Evolutionary conservation across 441 rosid genomes (phyloP), one percentile per base, ranked within the genome.

Genomic region (Sinapis alba): DNA sequence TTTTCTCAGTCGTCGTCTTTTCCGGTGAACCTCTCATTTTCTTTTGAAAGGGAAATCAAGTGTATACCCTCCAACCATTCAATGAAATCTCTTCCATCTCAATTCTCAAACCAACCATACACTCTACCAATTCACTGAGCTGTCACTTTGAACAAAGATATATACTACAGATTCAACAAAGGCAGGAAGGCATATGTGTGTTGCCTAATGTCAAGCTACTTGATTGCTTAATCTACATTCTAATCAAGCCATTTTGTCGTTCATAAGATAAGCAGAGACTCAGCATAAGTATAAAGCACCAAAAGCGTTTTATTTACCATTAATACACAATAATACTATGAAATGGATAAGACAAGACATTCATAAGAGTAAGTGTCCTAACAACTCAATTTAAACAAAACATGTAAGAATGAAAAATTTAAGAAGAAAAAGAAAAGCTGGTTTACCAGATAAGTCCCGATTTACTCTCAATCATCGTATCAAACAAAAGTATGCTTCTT

Each of bases 281-380:
- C 23, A 9, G 65, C 36, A 57, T n/a, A 65, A 65, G 71, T 67
- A 74, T 11, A 59, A 65, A 75, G 45, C 68, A 68, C 56, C 78
- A 68, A n/a, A n/a, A 51, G 32, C 27, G 73, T 30, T 68, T 68
- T 68, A 50, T 61, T 62, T 41, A 68, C 65, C 59, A 69, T 64
- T 69, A 56, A 69, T 74, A 80, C 81, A 80, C 65, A 75, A 62
- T 59, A 27, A 27, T 73, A 76, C 77, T 77, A 73, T 76, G 69
- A 70, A 77, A 75, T 73, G 67, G 71, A 79, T 68, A 77, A 65
- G 36, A 43, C 51, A 43, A 43, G 51, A 60, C 20, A 71, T 74
- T 71, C 74, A 76, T 73, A 20, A 30, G 54, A 79, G 69, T 43
- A 72, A 34, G 38, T 68, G 62, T 64, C 82, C 85, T 57, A 43